phyloP scores from a whole-genome alignment of 1,139 yeast species.

The Suhomyces kunorum region DNA sequence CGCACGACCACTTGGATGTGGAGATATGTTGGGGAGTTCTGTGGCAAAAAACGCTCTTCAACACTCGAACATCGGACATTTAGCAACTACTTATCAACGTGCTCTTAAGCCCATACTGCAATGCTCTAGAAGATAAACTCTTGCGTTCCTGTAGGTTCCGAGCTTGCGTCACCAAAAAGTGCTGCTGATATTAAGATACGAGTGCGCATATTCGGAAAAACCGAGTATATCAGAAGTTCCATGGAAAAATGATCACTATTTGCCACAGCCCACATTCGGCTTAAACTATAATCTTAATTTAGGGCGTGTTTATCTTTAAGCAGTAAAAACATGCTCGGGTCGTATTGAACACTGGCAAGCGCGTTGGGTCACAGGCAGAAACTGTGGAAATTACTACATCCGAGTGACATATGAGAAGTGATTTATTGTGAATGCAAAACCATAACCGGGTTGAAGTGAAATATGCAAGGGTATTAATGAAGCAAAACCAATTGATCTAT shows the following conservation, averaged over 20 bases:
- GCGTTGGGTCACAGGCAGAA: neutral
- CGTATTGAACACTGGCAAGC: neutral
- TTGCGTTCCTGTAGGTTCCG: no score
- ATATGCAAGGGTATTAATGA: constrained; percentile 9
- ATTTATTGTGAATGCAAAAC: constrained; percentile 3
- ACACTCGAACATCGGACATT: no score
- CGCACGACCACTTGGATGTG: constrained; percentile 3
- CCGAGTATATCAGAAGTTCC: no score
- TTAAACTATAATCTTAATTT: neutral
- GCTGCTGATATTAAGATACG: no score
- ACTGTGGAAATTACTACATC: constrained; percentile 2
- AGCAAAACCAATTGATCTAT: constrained; percentile 25
- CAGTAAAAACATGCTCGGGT: neutral
- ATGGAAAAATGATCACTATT: no score
- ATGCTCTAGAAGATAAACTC: no score
- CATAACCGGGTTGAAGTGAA: constrained; percentile 7
- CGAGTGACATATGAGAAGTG: neutral
- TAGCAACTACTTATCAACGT: no score
- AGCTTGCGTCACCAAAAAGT: no score
- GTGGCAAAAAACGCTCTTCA: neutral
- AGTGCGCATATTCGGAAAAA: neutral
- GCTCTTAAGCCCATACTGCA: no score
- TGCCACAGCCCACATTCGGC: neutral
- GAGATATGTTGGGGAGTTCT: neutral
- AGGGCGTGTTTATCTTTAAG: neutral